Evolutionary conservation across 768 basidiomycete species (phyloP).

Genomic region (Fomitopsis serialis): DNA sequence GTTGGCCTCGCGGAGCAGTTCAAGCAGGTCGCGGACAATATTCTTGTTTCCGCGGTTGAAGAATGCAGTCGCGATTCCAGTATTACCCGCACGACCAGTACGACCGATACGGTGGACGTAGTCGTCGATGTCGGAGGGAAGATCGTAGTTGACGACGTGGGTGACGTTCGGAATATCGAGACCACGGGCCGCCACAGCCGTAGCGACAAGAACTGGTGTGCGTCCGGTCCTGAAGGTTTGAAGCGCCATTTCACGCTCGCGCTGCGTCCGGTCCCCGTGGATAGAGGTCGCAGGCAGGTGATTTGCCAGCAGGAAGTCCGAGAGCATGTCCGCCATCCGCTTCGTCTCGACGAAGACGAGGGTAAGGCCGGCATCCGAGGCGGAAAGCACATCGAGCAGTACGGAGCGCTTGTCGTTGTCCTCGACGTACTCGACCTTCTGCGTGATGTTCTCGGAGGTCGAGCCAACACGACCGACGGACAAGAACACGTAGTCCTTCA

Average conservation of each 20-base stretch:
- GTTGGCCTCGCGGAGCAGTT: conserved; percentile 92
- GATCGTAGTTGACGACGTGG: conserved; percentile 97
- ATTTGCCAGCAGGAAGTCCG: conserved; percentile 87
- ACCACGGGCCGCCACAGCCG: conserved; percentile 97
- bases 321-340: conserved; percentile 97
- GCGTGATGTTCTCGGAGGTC: conserved; percentile 99
- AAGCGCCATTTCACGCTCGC: conserved; percentile 94
- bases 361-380: conserved; percentile 75
- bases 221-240: conserved; percentile 93
- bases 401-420: conserved; percentile 96
- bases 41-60: conserved; percentile 91
- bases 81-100: conserved; percentile 98
- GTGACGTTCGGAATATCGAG: conserved; percentile 99
- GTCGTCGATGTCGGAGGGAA: conserved; percentile 97
- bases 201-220: conserved; percentile 95
- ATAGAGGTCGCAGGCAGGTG: conserved; percentile 90
- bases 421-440: conserved; percentile 98
- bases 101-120: conserved; percentile 98
- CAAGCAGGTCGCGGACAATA: conserved; percentile 87
- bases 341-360: conserved; percentile 99
- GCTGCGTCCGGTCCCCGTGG: conserved; percentile 96
- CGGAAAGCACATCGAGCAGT: conserved; percentile 86
- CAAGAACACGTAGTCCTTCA: conserved; percentile 98
- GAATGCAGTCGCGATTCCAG: conserved; percentile 93
- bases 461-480: conserved; percentile 97